Evolutionary conservation across 2,329 filamentous ascomycete species (phyloP).

Genomic region (Lachnellula cervina): DNA sequence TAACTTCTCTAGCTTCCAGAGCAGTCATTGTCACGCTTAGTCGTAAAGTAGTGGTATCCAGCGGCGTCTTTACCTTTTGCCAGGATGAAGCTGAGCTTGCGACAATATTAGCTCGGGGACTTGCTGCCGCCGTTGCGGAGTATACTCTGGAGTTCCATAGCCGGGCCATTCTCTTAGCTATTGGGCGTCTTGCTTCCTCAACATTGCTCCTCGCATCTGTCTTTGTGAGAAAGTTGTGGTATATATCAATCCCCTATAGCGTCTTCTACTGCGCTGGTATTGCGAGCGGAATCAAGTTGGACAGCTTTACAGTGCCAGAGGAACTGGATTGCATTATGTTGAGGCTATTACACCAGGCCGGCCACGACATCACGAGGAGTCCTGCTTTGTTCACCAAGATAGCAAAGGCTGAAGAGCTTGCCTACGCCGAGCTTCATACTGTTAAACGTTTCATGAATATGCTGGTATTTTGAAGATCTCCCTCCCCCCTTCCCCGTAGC

Average conservation of each 20-base stretch:
- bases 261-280: background rate
- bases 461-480: background rate
- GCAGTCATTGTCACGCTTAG: background rate
- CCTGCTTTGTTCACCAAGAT: background rate
- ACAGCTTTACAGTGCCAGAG: background rate
- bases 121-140: background rate
- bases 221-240: background rate
- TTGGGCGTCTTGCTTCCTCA: background rate
- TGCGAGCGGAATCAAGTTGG: background rate
- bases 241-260: background rate
- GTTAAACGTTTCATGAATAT: background rate
- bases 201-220: background rate
- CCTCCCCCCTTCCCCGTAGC: background rate
- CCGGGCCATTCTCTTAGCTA: background rate
- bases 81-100: background rate
- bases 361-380: background rate
- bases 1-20: background rate
- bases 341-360: background rate
- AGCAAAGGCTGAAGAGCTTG: background rate
- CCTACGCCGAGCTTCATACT: background rate
- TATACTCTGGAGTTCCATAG: background rate
- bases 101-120: background rate
- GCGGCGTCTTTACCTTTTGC: background rate
- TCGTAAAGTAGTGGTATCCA: background rate
- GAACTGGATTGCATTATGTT: background rate